A percentile compares a stretch with the other conserved stretches of the same genome.
These are phyloP conservation scores for Kwoniella mangroviensis DNA, from an alignment of 768 basidiomycete genomes.

Conservation along the genomic window DNA sequence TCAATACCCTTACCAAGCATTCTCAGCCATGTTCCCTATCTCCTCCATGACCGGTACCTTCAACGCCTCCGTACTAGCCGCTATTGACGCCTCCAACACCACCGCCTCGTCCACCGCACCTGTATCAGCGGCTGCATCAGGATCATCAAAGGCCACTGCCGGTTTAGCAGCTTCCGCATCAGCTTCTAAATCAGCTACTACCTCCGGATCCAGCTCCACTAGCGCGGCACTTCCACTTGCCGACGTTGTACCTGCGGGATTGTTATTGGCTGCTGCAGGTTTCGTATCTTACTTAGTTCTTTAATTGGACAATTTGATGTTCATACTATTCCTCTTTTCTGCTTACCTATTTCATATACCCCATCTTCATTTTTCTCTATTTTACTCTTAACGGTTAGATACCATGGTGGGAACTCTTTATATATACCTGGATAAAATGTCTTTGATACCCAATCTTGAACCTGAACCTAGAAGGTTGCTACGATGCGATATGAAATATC, in stretches of 20 bases:
- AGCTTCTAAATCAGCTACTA: constrained; percentile 1
- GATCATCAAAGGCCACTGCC: background rate
- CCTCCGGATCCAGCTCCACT: background rate
- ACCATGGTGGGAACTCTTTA: background rate
- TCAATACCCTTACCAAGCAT: constrained; percentile 69
- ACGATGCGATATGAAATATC: constrained; percentile 9
- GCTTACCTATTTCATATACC: constrained; percentile 1
- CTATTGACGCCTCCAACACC: constrained; percentile 68
- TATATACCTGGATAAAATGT: background rate
- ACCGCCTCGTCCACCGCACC: constrained; percentile 12
- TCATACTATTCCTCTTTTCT: background rate
- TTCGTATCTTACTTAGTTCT: constrained; percentile 35
- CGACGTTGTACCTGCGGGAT: constrained; percentile 27
- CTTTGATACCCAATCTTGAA: background rate
- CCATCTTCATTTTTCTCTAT: constrained; percentile 9
- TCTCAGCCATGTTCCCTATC: constrained; percentile 70
- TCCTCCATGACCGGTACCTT: constrained; percentile 71
- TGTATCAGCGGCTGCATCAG: background rate
- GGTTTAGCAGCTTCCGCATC: constrained; percentile 19
- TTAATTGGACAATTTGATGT: constrained; percentile 13
- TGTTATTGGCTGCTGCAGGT: constrained; percentile 28
- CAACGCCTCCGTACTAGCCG: constrained; percentile 62
- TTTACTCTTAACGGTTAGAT: constrained; percentile 7
- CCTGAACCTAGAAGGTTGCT: constrained; percentile 3
- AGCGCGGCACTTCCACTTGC: constrained; percentile 17